These are phyloP conservation scores for Apiotrichum veenhuisii DNA, from an alignment of 1,284 basidiomycete genomes.

Conservation along the genomic window DNA sequence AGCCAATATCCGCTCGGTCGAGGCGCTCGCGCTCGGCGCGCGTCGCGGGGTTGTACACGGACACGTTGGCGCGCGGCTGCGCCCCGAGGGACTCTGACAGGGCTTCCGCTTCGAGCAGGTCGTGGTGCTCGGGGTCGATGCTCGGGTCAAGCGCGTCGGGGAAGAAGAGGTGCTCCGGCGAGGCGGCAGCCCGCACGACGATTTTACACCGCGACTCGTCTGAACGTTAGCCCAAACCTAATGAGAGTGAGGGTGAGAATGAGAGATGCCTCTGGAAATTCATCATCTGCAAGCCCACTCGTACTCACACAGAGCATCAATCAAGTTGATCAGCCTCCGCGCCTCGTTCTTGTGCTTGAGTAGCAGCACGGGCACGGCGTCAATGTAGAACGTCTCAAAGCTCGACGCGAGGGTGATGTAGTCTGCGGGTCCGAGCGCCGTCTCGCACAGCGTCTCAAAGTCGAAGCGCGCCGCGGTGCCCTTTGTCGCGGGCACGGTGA, in stretches of 20 bases:
- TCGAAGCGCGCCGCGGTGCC: conserved; percentile 56
- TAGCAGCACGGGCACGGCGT: conserved; percentile 59
- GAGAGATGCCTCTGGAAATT: neutral
- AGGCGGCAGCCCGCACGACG: conserved; percentile 52
- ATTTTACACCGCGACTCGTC: conserved; percentile 51
- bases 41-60: conserved; percentile 54
- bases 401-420: conserved; percentile 63
- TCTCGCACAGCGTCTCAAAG: conserved; percentile 62
- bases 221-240: conserved; percentile 6
- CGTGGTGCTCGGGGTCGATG: conserved; percentile 24
- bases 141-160: conserved; percentile 52
- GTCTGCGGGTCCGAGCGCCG: conserved; percentile 65
- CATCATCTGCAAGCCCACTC: neutral
- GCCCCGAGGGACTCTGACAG: conserved; percentile 58
- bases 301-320: conserved; percentile 62
- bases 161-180: conserved; percentile 60
- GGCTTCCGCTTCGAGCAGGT: conserved; percentile 59
- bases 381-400: conserved; percentile 60
- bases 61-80: conserved; percentile 60
- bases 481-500: conserved; percentile 55
- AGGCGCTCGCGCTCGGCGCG: conserved; percentile 26
- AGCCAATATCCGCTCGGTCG: conserved; percentile 48
- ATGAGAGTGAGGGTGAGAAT: no score
- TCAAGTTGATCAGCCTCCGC: conserved; percentile 64
- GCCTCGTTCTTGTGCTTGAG: conserved; percentile 64